Evolutionary conservation across 2,329 filamentous ascomycete species (phyloP), one percentile per base, ranked within the genome.

Genomic region (Xylaria arbuscula): DNA sequence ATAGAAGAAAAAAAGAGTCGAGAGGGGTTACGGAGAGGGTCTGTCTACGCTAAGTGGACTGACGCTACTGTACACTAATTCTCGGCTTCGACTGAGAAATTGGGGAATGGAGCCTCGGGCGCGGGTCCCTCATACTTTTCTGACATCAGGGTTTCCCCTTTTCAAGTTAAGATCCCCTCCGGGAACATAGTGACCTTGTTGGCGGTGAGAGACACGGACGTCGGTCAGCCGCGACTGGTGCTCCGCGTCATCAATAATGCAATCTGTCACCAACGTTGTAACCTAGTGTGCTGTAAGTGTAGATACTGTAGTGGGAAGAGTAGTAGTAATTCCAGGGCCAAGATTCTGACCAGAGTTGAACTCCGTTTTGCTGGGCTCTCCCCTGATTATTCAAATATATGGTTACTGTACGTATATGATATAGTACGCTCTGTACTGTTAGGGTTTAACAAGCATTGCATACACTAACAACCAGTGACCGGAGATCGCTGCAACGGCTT

Each of bases 191-290:
- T 69, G 56, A 67, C 51, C 40, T 22, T 60, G 53, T 69, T 64
- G 67, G 67, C 67, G 67, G 67, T 69, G 59, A 64, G 28, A 28
- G 28, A 45, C 2, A n/a, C 40, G 40, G 13, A 45, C 10, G 56
- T 55, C 8, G 47, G 67, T 67, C 59, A 64, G 67, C 67, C 62
- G 64, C 48, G 13, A 55, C 58, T 22, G 15, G 28, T 40, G 40
- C 32, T 50, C 63, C 47, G 66, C 54, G 62, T 66, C 63, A 63
- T 66, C 63, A 51, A 66, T 59, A 51, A 66, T 59, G 63, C 59
- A 60, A 69, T 55, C 54, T 63, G 58, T 69, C 62, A 61, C 51
- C 50, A 40, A 56, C 34, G 17, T 3, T 57, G 36, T 28, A 40
- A 3, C 22, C 9, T 40, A 40, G 28, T 28, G 28, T 28, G 5